phyloP scores from a whole-genome alignment of 1,139 yeast genomes.

The Groenewaldozyma auringiensis region DNA sequence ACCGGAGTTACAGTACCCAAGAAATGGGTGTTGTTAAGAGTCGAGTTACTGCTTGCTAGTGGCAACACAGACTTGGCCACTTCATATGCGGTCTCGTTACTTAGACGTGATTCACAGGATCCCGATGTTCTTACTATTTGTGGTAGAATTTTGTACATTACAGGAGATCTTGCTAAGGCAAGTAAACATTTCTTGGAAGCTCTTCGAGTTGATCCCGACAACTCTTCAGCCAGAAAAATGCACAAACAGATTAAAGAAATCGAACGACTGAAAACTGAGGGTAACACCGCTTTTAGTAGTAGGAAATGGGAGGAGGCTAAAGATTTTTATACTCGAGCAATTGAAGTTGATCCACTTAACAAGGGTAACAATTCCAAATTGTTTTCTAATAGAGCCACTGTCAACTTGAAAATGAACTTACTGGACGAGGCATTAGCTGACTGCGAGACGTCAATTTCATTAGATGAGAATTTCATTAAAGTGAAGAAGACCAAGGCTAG shows the following conservation, averaged over 20 bases:
- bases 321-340: slow-evolving; percentile 56
- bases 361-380: slow-evolving; percentile 42
- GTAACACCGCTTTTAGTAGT: slow-evolving; percentile 57
- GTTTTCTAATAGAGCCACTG: slow-evolving; percentile 74
- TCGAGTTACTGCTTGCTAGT: slow-evolving; percentile 24
- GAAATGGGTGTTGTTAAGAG: slow-evolving; percentile 32
- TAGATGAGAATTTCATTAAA: slow-evolving; percentile 34
- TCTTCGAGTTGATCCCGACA: slow-evolving; percentile 37
- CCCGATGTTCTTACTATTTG: slow-evolving; percentile 36
- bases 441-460: slow-evolving; percentile 48
- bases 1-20: slow-evolving; percentile 29
- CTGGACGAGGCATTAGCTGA: slow-evolving; percentile 54
- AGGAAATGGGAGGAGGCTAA: slow-evolving; percentile 53
- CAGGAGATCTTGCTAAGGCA: slow-evolving; percentile 35
- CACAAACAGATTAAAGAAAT: slow-evolving; percentile 31
- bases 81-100: slow-evolving; percentile 29
- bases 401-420: slow-evolving; percentile 50
- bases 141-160: slow-evolving; percentile 31
- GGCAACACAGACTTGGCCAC: slow-evolving; percentile 34
- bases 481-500: slow-evolving; percentile 36
- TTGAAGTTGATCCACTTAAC: slow-evolving; percentile 46
- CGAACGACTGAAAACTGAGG: slow-evolving; percentile 40
- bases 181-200: slow-evolving; percentile 36
- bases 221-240: slow-evolving; percentile 28
- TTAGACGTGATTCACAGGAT: slow-evolving; percentile 31